Base-by-base conservation (phyloP, 2,329 filamentous ascomycete species). In the Fusarium keratoplasticum region DNA sequence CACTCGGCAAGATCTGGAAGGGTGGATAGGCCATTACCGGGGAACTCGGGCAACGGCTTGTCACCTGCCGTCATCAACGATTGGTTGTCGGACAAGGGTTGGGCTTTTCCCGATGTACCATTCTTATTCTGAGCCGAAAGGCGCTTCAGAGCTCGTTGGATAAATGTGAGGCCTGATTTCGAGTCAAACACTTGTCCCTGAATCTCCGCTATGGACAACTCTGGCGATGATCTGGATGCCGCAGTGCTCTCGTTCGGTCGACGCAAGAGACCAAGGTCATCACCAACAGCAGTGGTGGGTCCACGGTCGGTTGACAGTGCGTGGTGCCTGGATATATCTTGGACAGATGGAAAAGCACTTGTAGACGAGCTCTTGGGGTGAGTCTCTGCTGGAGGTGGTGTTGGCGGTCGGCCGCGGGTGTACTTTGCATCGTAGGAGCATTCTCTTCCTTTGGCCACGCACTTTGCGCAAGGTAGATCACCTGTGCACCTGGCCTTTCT, bases 181-280 rank as follows among this genome's bases (percentile, higher is more conserved):
- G 86, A 84, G 14, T 88, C 87, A 18, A 88, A 83, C 62, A 87
- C 87, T 52, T 89, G 87, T 1, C 87, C 87, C 64, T 87, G 85
- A 3, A 88, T 85, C 68, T 89, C 87, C 1, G 87, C 84, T 22
- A 84, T 83, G 6, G 82, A 83, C 5, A 83, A 82, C 58, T 85
- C 87, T 1, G 85, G 87, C 1, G 86, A 89, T 22, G 63, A 78
- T 25, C 75, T 75, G 4, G 70, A 80, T 0, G 87, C 81, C 4
- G 27, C 57, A 6, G 25, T 25, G 20, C 33, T 66, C 10, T 66
- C 64, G 18, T n/a, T 38, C 4, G 33, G 35, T 16, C 35, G 22
- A 14, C 58, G 59, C 6, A 44, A 27, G n/a, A 61, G 27, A 9
- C 25, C 40, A 4, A 50, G 31, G 31, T 38, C 61, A n/a, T 63